Evolutionary conservation across 148 eudicot genomes (phyloP).

Genomic region (Cornus florida): DNA sequence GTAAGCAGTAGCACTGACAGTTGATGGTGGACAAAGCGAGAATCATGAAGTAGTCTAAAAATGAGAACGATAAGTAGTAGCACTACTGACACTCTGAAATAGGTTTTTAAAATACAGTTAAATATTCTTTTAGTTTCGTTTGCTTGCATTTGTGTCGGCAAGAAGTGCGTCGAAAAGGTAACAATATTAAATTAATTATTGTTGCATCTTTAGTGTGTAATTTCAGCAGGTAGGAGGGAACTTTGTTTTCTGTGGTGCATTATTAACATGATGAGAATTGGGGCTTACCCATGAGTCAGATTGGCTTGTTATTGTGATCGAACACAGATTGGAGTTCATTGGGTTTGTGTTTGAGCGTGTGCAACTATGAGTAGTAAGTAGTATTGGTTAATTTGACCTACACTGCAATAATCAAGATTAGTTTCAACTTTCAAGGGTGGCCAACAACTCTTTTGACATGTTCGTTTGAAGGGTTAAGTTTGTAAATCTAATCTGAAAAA

Average conservation of each 20-base stretch:
- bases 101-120: background rate
- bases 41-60: background rate
- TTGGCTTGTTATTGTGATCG: too few relatives aligned
- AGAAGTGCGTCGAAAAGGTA: background rate
- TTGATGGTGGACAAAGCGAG: background rate
- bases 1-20: background rate
- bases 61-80: background rate
- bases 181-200: background rate
- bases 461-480: background rate
- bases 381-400: background rate
- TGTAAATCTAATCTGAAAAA: too few relatives aligned
- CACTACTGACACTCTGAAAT: background rate
- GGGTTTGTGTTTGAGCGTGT: background rate
- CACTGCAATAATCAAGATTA: background rate
- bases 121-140: background rate
- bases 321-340: too few relatives aligned
- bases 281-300: too few relatives aligned
- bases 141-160: background rate
- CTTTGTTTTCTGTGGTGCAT: background rate
- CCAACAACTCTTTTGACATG: background rate
- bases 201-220: background rate
- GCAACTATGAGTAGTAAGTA: background rate
- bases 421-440: background rate
- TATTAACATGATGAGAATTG: background rate
- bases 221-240: background rate